Base-by-base conservation (phyloP, 2,329 filamentous ascomycete genomes). In the Fusarium albosuccineum region DNA sequence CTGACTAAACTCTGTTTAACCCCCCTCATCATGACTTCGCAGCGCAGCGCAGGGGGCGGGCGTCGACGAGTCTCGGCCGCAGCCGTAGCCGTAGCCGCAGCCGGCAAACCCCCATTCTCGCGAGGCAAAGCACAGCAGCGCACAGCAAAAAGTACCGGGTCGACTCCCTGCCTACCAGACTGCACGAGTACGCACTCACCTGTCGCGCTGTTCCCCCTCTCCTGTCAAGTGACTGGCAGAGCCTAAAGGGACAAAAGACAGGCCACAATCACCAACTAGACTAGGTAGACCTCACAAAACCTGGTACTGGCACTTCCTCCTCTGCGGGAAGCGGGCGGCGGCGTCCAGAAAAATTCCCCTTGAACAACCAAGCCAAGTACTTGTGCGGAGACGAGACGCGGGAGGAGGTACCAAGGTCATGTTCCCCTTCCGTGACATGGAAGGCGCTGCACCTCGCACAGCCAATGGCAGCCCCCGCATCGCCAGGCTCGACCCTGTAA, bases 341-440 rank as follows among this genome's bases (percentile, higher is more conserved):
- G 11, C 6, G 7, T 41, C 48, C 40, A 45, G 46, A n/a, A 57
- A 57, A 45, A 36, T 46, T 16, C 46, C 39, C 34, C 34, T 27
- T 54, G 39, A 37, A 62, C 22, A 22, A 22, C 22, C 22, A 22
- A 22, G 22, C 22, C 22, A 3, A 33, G 17, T 11, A n/a, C n/a
- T n/a, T n/a, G 46, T 66, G 63, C 58, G 63, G 63, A 66, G 63
- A 66, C 22, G 22, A 22, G 65, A 60, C 51, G 61, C 55, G 56
- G 64, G 66, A 68, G 17, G 39, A 30, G 11, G 61, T 54, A 51
- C 60, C 40, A 26, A 45, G 61, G 65, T 58, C 61, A 62, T 66
- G 65, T 56, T 65, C 60, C 64, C 64, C 60, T 62, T 68, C 57
- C 62, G 53, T 59, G 54, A 22, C 22, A 22, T 22, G 22, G 22